phyloP scores from a whole-genome alignment of 345 rosid genomes.

The Salix brachista region DNA sequence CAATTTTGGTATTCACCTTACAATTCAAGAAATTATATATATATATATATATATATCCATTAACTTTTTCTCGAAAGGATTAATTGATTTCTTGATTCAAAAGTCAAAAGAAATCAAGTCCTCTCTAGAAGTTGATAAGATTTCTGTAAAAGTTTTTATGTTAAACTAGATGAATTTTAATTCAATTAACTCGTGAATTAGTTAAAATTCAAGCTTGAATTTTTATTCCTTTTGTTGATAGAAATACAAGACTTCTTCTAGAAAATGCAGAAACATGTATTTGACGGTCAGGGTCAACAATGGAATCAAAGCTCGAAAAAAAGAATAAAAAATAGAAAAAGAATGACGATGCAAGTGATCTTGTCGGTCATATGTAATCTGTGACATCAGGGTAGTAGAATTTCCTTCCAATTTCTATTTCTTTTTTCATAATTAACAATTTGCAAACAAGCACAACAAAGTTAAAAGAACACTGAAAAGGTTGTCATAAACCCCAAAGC shows the following conservation, averaged over 20 bases:
- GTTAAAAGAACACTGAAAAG: constrained; percentile 1
- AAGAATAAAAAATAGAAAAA: too few relatives aligned
- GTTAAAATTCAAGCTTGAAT: too few relatives aligned
- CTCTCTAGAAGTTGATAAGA: too few relatives aligned
- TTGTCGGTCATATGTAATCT: neutral
- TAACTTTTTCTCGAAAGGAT: too few relatives aligned
- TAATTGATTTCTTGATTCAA: too few relatives aligned
- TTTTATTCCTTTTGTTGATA: neutral
- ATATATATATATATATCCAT: too few relatives aligned
- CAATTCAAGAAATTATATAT: too few relatives aligned
- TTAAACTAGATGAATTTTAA: too few relatives aligned
- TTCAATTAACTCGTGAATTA: too few relatives aligned
- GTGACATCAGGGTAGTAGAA: neutral
- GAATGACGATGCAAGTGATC: neutral
- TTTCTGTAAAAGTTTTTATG: too few relatives aligned
- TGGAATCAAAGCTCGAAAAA: neutral
- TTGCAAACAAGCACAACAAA: neutral
- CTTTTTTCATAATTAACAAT: neutral
- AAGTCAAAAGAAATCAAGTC: too few relatives aligned
- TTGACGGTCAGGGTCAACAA: neutral
- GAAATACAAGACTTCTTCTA: neutral
- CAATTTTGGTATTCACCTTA: too few relatives aligned
- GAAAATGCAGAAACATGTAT: neutral
- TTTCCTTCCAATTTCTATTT: neutral
- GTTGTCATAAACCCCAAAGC: constrained; percentile 15